Evolutionary conservation across 306 rosid genomes (phyloP).

Genomic region (Vigna hirtella): DNA sequence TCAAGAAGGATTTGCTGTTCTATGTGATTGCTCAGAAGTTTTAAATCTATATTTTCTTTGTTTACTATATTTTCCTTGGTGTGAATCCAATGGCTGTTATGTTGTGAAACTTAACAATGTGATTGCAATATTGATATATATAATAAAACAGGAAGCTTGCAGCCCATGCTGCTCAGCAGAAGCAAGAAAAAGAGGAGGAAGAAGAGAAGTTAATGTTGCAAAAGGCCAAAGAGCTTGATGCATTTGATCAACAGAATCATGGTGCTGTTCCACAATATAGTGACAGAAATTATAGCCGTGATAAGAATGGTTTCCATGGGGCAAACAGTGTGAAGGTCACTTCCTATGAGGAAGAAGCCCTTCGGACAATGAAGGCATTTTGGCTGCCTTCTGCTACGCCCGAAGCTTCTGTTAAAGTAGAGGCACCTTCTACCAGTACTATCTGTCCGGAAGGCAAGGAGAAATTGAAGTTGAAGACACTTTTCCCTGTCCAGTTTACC

Average conservation of each 20-base stretch:
- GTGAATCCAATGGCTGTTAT: conserved; percentile 12
- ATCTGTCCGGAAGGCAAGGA: conserved; percentile 89
- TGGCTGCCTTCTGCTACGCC: conserved; percentile 99
- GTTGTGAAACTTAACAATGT: conserved; percentile 6
- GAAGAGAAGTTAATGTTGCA: conserved; percentile 77
- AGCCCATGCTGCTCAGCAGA: conserved; percentile 85
- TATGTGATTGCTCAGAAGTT: conserved; percentile 1
- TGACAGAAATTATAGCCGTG: conserved; percentile 73
- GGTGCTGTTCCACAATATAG: conserved; percentile 92
- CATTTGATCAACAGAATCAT: conserved; percentile 98
- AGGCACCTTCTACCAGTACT: conserved; percentile 74
- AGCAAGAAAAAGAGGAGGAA: conserved; percentile 86
- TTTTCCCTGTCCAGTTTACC: conserved; percentile 76
- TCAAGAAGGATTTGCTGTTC: conserved; percentile 3
- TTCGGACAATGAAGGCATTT: conserved; percentile 98
- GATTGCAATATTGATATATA: conserved; percentile 27
- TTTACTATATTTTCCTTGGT: neutral
- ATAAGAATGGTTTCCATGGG: conserved; percentile 90
- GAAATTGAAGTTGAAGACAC: conserved; percentile 87
- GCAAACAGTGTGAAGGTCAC: conserved; percentile 98
- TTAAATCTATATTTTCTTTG: conserved; percentile 14
- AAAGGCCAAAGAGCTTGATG: conserved; percentile 93
- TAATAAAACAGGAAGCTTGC: conserved; percentile 70
- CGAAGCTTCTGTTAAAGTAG: conserved; percentile 82
- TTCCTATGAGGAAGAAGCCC: conserved; percentile 99